These are phyloP conservation scores for Cotoneaster glaucophyllus DNA, from an alignment of 306 rosid genomes.

Conservation along the genomic window DNA sequence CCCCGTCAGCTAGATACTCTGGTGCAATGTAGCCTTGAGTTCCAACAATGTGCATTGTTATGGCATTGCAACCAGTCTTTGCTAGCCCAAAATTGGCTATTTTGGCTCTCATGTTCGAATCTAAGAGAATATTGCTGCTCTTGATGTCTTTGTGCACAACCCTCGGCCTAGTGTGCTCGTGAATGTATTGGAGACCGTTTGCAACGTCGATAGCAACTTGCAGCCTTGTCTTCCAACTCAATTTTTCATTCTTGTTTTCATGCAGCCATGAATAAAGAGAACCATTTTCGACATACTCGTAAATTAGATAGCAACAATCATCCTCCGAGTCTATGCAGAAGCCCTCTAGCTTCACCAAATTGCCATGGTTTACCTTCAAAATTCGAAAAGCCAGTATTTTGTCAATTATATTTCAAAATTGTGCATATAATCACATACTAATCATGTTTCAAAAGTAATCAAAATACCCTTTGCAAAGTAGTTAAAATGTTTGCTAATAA, in stretches of 20 bases:
- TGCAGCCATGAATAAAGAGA: constrained; percentile 76
- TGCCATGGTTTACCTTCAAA: constrained; percentile 93
- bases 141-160: constrained; percentile 97
- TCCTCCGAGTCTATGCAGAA: constrained; percentile 74
- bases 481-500: neutral
- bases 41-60: constrained; percentile 94
- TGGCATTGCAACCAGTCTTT: constrained; percentile 82
- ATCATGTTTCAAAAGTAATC: neutral
- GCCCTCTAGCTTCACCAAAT: constrained; percentile 85
- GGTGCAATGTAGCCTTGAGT: constrained; percentile 97
- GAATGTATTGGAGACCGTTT: constrained; percentile 86
- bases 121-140: constrained; percentile 84
- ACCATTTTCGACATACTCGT: constrained; percentile 80
- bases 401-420: neutral
- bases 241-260: constrained; percentile 24
- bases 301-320: constrained; percentile 68
- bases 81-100: constrained; percentile 92
- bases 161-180: constrained; percentile 88
- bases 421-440: neutral
- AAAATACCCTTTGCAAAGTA: neutral
- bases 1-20: constrained; percentile 71
- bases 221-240: constrained; percentile 68
- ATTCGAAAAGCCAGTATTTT: neutral
- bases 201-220: constrained; percentile 73
- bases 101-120: constrained; percentile 75